Base-by-base conservation (phyloP, 768 basidiomycete genomes). In the Mycena crocata region DNA sequence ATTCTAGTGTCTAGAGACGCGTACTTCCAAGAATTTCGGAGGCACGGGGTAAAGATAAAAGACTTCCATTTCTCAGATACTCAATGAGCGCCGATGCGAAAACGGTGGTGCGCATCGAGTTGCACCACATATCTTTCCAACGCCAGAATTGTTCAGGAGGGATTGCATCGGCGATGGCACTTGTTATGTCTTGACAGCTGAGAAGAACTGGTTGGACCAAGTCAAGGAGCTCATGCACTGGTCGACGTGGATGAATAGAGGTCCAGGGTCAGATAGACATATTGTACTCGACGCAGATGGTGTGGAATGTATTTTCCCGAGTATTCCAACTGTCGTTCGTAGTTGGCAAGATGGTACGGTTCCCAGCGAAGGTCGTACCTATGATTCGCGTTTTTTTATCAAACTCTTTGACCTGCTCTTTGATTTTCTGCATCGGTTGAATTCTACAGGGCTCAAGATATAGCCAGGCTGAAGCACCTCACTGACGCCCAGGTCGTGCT, bases 91-190 rank as follows among this genome's bases (percentile, higher is more conserved):
- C 86, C 1, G 87, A 88, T 42, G 86, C 84, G 71, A 91, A 94
- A 1, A 93, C 83, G 14, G 87, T 87, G 21, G 84, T 85, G 61
- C 93, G 84, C 39, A 94, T 75, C 5, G 91, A 89, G 72, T 87
- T 88, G 1, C 86, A 84, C 93, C 93, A 94, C 87, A 92, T 87
- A 28, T 93, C 92, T 75, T 91, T 93, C 91, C 91, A 94, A 61
- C 88, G 83, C 93, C 93, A 94, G 66, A 92, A 89, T 68, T 93
- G 91, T 70, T 91, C 87, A 32, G 81, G 82, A 31, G 93, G 93
- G 28, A 93, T 81, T 34, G 89, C 81, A 7, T 72, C 77, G 8
- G 88, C 89, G n/a, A 95, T 78, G 1, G 82, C 80, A 26, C 80
- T 78, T 13, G 76, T 84, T 10, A 81, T 84, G 23, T 83, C 85